Base-by-base conservation (phyloP, 2,329 filamentous ascomycete species). In the Myrmaecium sp. region DNA sequence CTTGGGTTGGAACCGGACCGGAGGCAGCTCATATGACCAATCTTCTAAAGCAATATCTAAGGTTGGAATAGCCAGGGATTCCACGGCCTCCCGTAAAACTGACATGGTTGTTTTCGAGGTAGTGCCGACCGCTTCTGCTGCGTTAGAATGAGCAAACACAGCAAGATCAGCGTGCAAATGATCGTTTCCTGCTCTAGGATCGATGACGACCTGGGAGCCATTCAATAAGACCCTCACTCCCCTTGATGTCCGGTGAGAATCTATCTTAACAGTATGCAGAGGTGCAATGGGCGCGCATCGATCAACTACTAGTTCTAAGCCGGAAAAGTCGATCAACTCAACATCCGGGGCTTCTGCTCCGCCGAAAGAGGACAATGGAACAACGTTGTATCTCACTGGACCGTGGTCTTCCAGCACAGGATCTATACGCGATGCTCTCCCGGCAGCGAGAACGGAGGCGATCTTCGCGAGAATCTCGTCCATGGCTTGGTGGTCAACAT, bases 361-460 rank as follows among this genome's bases (percentile, higher is more conserved):
- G n/a, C 27, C 27, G 6, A 28, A 28, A 18, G 25, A 24, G 18
- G 33, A 26, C 14, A 47, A 42, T 27, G 39, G 40, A 12, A 51
- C 44, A 37, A 49, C 42, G 26, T 44, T 42, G 29, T 45, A 50
- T 31, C 46, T 39, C 19, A 47, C 49, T n/a, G 31, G 29, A 13
- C 24, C 4, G 7, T 26, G 10, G 7, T n/a, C n/a, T n/a, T n/a
- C n/a, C n/a, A n/a, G n/a, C n/a, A n/a, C n/a, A n/a, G n/a, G n/a
- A n/a, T n/a, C n/a, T n/a, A n/a, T n/a, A n/a, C n/a, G n/a, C n/a
- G n/a, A n/a, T n/a, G n/a, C n/a, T n/a, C n/a, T n/a, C n/a, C n/a
- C 39, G 8, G 44, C 39, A 25, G 38, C 35, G 20, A 52, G 40
- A 14, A 47, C 46, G 14, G 40, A 37, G n/a, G 38, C 40, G 17